Conservation (phyloP, 805 yeast species). For the Yarrowia alimentaria region DNA sequence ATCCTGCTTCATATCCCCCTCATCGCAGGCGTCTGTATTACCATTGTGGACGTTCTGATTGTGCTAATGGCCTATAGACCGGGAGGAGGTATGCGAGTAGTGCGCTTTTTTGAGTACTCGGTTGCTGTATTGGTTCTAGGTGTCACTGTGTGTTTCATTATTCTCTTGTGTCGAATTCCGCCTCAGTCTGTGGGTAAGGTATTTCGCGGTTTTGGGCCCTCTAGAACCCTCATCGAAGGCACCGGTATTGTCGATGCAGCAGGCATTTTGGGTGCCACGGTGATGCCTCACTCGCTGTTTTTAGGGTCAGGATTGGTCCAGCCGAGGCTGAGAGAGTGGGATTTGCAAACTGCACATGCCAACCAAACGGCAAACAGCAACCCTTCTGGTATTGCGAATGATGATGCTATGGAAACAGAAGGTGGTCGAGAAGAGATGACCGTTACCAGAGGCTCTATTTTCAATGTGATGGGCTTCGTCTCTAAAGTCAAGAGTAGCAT, state of each 20-base stretch:
- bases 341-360: constrained; percentile 49
- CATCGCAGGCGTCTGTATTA: constrained; percentile 76
- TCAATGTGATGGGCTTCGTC: no score
- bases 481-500: no score
- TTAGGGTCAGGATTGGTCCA: constrained; percentile 88
- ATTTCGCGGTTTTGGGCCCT: constrained; percentile 65
- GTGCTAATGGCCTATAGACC: constrained; percentile 88
- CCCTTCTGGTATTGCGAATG: no score
- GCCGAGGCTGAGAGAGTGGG: constrained; percentile 77
- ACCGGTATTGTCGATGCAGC: constrained; percentile 76
- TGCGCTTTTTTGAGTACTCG: constrained; percentile 76
- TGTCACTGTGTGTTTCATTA: constrained; percentile 80
- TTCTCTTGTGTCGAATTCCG: constrained; percentile 72
- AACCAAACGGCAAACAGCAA: no score
- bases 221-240: constrained; percentile 48
- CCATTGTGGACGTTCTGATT: constrained; percentile 80
- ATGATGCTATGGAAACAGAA: no score
- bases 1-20: constrained; percentile 79
- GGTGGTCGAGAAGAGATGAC: no score
- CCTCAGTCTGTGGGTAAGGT: constrained; percentile 54
- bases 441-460: no score
- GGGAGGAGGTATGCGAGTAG: constrained; percentile 71
- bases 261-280: constrained; percentile 90
- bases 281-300: constrained; percentile 90
- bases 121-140: constrained; percentile 75